Evolutionary conservation across 2,329 filamentous ascomycete species (phyloP).

Genomic region (Penicillium sp.): DNA sequence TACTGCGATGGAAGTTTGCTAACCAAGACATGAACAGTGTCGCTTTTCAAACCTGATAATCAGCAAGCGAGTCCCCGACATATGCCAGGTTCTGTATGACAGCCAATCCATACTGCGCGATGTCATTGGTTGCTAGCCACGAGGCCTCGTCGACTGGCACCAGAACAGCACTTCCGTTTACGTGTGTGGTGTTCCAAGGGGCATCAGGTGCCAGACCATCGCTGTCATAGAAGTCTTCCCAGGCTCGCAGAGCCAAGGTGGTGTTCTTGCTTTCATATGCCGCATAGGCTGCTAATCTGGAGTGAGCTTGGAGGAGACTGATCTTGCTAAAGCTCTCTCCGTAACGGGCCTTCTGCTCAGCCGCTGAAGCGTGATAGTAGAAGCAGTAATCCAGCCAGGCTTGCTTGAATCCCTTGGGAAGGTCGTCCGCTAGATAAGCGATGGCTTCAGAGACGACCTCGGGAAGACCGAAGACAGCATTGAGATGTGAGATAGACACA

Average conservation of each 20-base stretch:
- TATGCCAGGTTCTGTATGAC: conserved; percentile 56
- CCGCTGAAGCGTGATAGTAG: conserved; percentile 55
- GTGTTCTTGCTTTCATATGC: conserved; percentile 48
- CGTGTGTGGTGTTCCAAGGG: conserved; percentile 12
- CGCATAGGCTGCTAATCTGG: conserved; percentile 59
- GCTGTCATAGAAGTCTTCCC: conserved; percentile 52
- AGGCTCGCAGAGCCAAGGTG: conserved; percentile 54
- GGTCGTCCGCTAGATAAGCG: conserved; percentile 50
- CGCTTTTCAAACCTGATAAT: background rate
- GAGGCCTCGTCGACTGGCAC: conserved; percentile 56
- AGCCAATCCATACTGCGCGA: conserved; percentile 59
- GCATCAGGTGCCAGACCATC: conserved; percentile 19
- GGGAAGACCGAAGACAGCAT: conserved; percentile 60
- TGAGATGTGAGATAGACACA: conserved; percentile 58
- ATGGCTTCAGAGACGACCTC: conserved; percentile 61
- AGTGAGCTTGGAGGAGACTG: conserved; percentile 59
- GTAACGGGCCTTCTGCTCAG: conserved; percentile 57
- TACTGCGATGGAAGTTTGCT: too few species aligned
- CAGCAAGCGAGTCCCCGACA: conserved; percentile 1
- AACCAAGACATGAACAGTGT: background rate
- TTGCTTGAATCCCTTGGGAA: conserved; percentile 53
- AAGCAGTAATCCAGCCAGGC: conserved; percentile 64
- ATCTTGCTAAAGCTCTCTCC: conserved; percentile 52
- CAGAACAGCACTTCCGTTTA: conserved; percentile 51
- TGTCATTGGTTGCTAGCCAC: conserved; percentile 61